Base-by-base conservation (phyloP, 2,329 filamentous ascomycete species). In the Coniochaeta sp. region DNA sequence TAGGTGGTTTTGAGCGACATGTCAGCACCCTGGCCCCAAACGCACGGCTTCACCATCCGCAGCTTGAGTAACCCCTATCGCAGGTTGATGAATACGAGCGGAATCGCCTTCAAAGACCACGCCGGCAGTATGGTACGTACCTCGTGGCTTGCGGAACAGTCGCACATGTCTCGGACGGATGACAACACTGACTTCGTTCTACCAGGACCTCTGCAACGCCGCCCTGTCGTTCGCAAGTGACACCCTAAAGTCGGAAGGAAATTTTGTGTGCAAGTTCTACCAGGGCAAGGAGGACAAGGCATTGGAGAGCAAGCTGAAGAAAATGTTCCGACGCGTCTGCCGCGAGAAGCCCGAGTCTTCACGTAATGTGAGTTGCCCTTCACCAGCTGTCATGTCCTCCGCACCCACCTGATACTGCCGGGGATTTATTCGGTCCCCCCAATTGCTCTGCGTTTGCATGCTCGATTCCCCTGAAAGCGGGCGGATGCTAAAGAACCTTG, bases 71-170 rank as follows among this genome's bases (percentile, higher is more conserved):
- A 94, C 82, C 90, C 91, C 58, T 94, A 95, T 83, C 69, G 73
- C 79, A 99, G 94, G 94, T 87, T 99, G 86, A 96, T 96, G 91
- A 99, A 99, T 71, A 96, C 92, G 61, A 96, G 88, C 72, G 94
- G 94, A 52, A 87, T 89, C 63, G 71, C 71, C 18, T 94, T 95
- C 65, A 83, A 85, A 58, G 94, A 99, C 70, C 94, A 99, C 70
- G 86, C 84, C 9, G 89, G 89, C 27, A 96, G 91, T 71, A 97
- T 99, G 89, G 92, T 96, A 72, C 65, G 85, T 20, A 18, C 31
- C 24, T 18, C 49, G 51, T 8, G 47, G 12, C 18, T 47, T n/a
- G n/a, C 48, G 32, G 26, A 3, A 27, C 30, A 32, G 24, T 16
- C 18, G 20, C 24, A 32, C 20, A 22, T 50, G 6, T 20, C 20